Evolutionary conservation across 495 filamentous ascomycete genomes (phyloP), one percentile per base, ranked within the genome.

Genomic region (Penicillium atrosanguineum): DNA sequence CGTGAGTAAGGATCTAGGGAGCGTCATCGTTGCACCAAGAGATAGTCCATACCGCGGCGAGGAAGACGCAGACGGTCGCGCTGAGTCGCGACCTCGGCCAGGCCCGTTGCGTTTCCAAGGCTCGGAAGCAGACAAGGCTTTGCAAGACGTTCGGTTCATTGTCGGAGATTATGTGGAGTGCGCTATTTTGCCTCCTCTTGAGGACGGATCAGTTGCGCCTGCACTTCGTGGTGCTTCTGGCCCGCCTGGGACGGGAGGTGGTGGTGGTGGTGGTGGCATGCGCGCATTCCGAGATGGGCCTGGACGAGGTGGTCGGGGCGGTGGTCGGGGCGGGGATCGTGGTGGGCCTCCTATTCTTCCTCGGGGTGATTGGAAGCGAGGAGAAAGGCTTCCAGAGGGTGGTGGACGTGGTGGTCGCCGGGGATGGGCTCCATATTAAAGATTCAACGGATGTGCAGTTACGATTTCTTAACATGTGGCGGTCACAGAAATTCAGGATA

Each of bases 101-200:
- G 65, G 62, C 8, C 51, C 63, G 1, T 52, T 72, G n/a, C 69
- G 64, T 7, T 59, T 69, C 43, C 69, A 81, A 25, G 76, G 71
- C n/a, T 77, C 77, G 12, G 83, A 85, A n/a, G 78, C 80, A 39
- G 80, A 85, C 9, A 92, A 86, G 71, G 89, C 87, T 40, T 70
- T 97, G 38, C 71, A 73, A 43, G 90, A 95, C 40, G 83, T 80
- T 31, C 76, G 83, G 23, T 96, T 96, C 59, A 86, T 97, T 26
- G 85, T 92, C 53, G 94, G 93, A 0, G 93, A 96, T 71, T 96
- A 86, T 64, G 79, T 97, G 20, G 83, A 84, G 50, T 90, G 87
- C 64, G 87, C 89, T 3, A 85, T 97, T 43, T 69, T 91, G 20
- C 84, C 87, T 40, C 90, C 93, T 15, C 68, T 85, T 63, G 72